These are phyloP conservation scores for Ambispora gerdemannii DNA, from an alignment of 192 early-diverging fungal species.

Conservation along the genomic window DNA sequence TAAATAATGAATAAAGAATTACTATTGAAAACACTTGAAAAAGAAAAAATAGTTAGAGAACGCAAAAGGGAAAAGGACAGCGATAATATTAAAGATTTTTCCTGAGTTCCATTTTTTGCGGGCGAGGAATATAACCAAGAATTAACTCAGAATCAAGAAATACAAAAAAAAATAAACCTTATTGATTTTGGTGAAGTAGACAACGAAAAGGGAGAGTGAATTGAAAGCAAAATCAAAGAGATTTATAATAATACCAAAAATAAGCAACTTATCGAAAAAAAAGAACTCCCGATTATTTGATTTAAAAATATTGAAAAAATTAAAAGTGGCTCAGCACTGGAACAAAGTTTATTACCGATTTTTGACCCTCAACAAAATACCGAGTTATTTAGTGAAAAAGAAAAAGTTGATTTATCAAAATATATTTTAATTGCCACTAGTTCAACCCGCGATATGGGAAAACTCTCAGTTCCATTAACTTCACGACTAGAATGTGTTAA, in stretches of 20 bases:
- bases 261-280: not conserved
- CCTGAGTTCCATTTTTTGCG: not conserved
- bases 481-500: constrained; percentile 17
- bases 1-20: not conserved
- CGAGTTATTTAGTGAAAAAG: not conserved
- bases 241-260: constrained; percentile 4
- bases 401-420: not conserved
- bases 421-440: constrained; percentile 17
- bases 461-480: constrained; percentile 2
- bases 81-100: not conserved
- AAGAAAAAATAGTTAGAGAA: not conserved
- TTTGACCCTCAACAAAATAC: not conserved
- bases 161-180: not conserved
- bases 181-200: too few relatives aligned
- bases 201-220: not conserved
- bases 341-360: not conserved
- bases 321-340: not conserved
- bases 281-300: not conserved
- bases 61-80: not conserved
- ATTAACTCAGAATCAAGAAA: not conserved
- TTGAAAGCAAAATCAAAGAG: not conserved
- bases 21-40: not conserved
- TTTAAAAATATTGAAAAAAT: constrained; percentile 18
- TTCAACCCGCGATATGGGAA: constrained; percentile 9
- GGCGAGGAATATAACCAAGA: not conserved